Evolutionary conservation across 2,329 filamentous ascomycete species (phyloP).

Genomic region (Hypoxylon sp.): DNA sequence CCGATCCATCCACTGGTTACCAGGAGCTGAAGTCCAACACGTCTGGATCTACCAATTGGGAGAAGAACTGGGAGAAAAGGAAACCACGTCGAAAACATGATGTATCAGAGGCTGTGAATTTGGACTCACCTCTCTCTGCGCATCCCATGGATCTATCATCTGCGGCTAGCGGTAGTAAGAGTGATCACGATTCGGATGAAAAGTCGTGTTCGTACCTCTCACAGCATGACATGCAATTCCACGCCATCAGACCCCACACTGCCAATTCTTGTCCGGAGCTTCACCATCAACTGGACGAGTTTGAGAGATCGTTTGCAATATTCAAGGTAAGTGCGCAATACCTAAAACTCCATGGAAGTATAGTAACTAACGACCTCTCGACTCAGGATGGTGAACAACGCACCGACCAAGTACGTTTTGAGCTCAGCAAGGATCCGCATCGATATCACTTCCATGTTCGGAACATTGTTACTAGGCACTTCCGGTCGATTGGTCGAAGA

Average conservation of each 20-base stretch:
- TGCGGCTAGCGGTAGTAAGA: slow-evolving; percentile 15
- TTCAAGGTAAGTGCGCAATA: slow-evolving; percentile 7
- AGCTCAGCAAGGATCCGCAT: slow-evolving; percentile 34
- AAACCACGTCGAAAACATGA: slow-evolving; percentile 46
- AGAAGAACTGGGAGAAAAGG: slow-evolving; percentile 44
- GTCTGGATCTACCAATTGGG: slow-evolving; percentile 46
- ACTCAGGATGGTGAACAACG: slow-evolving; percentile 21
- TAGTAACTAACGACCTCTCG: slow-evolving; percentile 31
- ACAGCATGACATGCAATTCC: slow-evolving; percentile 32
- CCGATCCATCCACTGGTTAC: slow-evolving; percentile 28
- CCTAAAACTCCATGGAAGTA: background rate
- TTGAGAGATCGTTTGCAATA: slow-evolving; percentile 8
- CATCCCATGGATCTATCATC: slow-evolving; percentile 13
- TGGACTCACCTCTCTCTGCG: slow-evolving; percentile 12
- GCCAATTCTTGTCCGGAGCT: slow-evolving; percentile 49
- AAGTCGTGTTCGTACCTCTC: slow-evolving; percentile 24
- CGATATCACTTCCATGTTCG: slow-evolving; percentile 37
- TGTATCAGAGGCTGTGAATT: slow-evolving; percentile 45
- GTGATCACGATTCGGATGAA: slow-evolving; percentile 11
- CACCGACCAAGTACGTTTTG: slow-evolving; percentile 32
- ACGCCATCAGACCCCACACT: slow-evolving; percentile 27
- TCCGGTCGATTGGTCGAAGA: slow-evolving; percentile 41
- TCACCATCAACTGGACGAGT: slow-evolving; percentile 30
- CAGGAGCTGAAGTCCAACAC: slow-evolving; percentile 32
- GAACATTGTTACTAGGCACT: slow-evolving; percentile 38